phyloP scores from a whole-genome alignment of 352 stramenopile genomes.

The Phytophthora niederhauseri region DNA sequence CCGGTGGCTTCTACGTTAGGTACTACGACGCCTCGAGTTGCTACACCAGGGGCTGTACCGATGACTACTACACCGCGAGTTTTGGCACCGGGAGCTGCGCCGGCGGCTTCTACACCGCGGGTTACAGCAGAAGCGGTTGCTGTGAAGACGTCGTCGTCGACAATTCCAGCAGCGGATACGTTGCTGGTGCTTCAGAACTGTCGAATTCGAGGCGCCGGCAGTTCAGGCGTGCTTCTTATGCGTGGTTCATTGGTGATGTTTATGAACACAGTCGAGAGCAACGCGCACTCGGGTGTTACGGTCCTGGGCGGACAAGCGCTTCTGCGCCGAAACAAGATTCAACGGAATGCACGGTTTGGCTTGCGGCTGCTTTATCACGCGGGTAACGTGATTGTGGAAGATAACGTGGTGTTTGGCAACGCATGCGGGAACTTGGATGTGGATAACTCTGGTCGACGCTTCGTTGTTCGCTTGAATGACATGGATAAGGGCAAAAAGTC shows the following conservation, averaged over 20 bases:
- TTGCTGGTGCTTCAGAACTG: slow-evolving; percentile 64
- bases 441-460: slow-evolving; percentile 76
- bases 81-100: not conserved
- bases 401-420: slow-evolving; percentile 72
- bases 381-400: slow-evolving; percentile 73
- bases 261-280: slow-evolving; percentile 58
- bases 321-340: slow-evolving; percentile 66
- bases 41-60: not conserved
- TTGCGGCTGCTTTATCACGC: slow-evolving; percentile 76
- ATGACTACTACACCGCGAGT: not conserved
- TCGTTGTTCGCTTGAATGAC: slow-evolving; percentile 80
- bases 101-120: slow-evolving; percentile 1
- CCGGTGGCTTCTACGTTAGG: not conserved
- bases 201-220: slow-evolving; percentile 58
- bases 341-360: slow-evolving; percentile 71
- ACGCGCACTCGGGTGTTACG: slow-evolving; percentile 64
- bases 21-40: not conserved
- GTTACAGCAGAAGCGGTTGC: not conserved
- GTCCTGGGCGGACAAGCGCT: slow-evolving; percentile 65
- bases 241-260: slow-evolving; percentile 65
- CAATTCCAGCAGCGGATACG: slow-evolving; percentile 28
- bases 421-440: slow-evolving; percentile 75
- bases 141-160: not conserved
- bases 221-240: slow-evolving; percentile 62
- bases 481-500: slow-evolving; percentile 65